Percentiles rank a stretch among this genome's conserved stretches.
Evolutionary conservation across 179 eudicot genomes (phyloP).

Genomic region (Beta macrorhiza): DNA sequence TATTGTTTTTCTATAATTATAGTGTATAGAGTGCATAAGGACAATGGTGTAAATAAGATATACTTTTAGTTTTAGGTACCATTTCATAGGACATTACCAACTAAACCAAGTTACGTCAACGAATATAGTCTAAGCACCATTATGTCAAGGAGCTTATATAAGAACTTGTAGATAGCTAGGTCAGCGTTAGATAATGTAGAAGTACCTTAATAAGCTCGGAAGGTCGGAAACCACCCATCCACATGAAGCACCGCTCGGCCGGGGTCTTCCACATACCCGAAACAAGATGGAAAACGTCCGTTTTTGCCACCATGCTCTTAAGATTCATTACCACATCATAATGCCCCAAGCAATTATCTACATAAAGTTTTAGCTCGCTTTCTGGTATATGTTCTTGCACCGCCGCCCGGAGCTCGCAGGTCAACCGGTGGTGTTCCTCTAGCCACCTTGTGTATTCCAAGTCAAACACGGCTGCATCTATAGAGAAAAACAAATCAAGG

Average conservation of each 20-base stretch:
- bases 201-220: conserved; percentile 84
- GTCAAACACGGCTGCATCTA: conserved; percentile 81
- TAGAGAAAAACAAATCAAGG: neutral
- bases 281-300: conserved; percentile 78
- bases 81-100: too few species aligned
- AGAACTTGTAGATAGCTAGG: neutral
- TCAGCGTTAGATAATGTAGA: neutral
- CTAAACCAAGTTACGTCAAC: too few species aligned
- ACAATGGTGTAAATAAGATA: too few species aligned
- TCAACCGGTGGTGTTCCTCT: conserved; percentile 76
- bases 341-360: conserved; percentile 76
- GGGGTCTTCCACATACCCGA: conserved; percentile 97
- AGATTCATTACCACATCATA: conserved; percentile 68
- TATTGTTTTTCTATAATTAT: too few species aligned
- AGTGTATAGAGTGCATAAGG: too few species aligned
- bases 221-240: conserved; percentile 96
- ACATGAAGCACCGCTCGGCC: conserved; percentile 92
- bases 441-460: conserved; percentile 92
- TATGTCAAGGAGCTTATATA: neutral
- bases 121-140: neutral
- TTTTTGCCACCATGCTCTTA: conserved; percentile 63
- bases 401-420: conserved; percentile 79
- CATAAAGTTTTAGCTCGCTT: conserved; percentile 68
- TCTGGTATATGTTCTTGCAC: conserved; percentile 84
- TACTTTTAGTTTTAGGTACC: too few species aligned